Conservation (phyloP, 495 filamentous ascomycete genomes). For the Lasiosphaeria hispida region DNA sequence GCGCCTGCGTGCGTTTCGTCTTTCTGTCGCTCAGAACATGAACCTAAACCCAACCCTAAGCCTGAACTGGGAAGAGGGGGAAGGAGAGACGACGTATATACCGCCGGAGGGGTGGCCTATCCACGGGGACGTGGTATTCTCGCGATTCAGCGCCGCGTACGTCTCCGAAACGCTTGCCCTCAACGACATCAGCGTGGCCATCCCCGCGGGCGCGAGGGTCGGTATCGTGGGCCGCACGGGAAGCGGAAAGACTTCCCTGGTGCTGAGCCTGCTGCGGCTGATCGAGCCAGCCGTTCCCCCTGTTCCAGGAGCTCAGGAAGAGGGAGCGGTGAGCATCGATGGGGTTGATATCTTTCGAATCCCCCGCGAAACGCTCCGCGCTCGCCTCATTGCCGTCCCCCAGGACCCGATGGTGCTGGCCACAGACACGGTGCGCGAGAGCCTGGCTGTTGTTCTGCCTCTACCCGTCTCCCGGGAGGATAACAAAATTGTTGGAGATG, state of each 20-base stretch:
- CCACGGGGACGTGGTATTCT: no score
- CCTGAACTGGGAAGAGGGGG: no score
- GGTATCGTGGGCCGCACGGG: slow-evolving; percentile 20
- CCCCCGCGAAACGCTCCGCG: slow-evolving; percentile 15
- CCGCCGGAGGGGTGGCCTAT: no score
- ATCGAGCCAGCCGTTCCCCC: slow-evolving; percentile 83
- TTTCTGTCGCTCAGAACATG: no score
- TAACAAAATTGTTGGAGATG: no score
- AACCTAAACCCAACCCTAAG: no score
- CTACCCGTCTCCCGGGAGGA: no score
- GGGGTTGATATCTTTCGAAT: slow-evolving; percentile 6
- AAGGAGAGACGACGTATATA: no score
- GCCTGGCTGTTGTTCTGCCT: slow-evolving; percentile 15
- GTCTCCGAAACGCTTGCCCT: slow-evolving; percentile 24
- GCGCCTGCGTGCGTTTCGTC: slow-evolving; percentile 41
- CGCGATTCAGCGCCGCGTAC: no score
- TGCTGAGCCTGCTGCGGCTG: slow-evolving; percentile 83
- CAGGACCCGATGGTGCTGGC: slow-evolving; percentile 56
- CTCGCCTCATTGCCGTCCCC: slow-evolving; percentile 29
- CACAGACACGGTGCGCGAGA: slow-evolving; percentile 14
- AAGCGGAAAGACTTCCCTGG: slow-evolving; percentile 80
- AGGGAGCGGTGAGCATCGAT: slow-evolving; percentile 39
- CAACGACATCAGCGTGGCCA: slow-evolving; percentile 23
- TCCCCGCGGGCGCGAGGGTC: slow-evolving; percentile 5
- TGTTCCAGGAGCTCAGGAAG: no score